A percentile compares a stretch with the other conserved stretches of the same genome.
Conservation (phyloP, 2,329 filamentous ascomycete genomes). For the Monosporascus ibericus region DNA sequence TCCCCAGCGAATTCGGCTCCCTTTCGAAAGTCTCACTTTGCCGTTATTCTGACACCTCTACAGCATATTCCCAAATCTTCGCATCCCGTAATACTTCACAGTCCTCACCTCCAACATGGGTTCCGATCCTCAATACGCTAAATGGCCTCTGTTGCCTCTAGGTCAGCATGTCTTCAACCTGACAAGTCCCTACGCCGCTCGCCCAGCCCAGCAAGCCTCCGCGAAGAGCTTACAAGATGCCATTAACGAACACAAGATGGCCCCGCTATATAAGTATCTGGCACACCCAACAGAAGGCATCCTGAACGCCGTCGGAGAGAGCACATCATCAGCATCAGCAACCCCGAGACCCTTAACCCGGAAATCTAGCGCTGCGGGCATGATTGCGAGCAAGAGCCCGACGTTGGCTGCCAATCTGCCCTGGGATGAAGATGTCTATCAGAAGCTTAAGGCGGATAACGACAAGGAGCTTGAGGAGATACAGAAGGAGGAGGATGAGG, state of each 20-base stretch:
- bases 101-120: slow-evolving; percentile 48
- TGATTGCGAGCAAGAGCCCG: slow-evolving; percentile 67
- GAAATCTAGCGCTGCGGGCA: slow-evolving; percentile 65
- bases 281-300: slow-evolving; percentile 78
- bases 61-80: neutral
- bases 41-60: neutral
- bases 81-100: slow-evolving; percentile 6
- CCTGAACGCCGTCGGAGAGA: slow-evolving; percentile 70
- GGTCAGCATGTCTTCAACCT: slow-evolving; percentile 83
- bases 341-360: slow-evolving; percentile 53
- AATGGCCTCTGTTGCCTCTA: slow-evolving; percentile 75
- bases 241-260: slow-evolving; percentile 80
- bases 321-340: slow-evolving; percentile 39
- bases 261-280: slow-evolving; percentile 77
- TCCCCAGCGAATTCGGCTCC: neutral
- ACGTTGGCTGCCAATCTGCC: slow-evolving; percentile 63
- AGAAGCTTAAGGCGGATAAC: slow-evolving; percentile 69
- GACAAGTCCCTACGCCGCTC: slow-evolving; percentile 70
- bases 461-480: slow-evolving; percentile 69
- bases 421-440: slow-evolving; percentile 89
- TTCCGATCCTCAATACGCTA: slow-evolving; percentile 78
- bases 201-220: slow-evolving; percentile 60
- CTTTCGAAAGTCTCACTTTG: neutral
- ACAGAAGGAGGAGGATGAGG: slow-evolving; percentile 87
- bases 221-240: slow-evolving; percentile 74